A percentile compares a stretch with the other conserved stretches of the same genome.
phyloP scores from a whole-genome alignment of 257 asterid species.

The Schizonepeta tenuifolia region DNA sequence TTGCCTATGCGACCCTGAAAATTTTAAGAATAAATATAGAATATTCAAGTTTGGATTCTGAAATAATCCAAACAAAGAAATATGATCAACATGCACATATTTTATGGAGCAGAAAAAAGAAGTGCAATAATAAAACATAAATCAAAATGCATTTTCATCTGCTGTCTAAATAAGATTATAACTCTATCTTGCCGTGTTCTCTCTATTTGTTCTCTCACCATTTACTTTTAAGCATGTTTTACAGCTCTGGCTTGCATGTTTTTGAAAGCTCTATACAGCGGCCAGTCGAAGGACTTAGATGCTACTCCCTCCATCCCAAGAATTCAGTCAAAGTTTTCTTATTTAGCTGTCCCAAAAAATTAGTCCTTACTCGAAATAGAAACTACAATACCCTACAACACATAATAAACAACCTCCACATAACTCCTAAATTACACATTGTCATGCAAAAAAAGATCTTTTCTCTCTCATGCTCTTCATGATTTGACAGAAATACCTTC shows the following conservation, averaged over 20 bases:
- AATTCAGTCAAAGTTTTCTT: no score
- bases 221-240: background rate
- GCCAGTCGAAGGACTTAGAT: background rate
- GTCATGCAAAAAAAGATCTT: no score
- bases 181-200: background rate
- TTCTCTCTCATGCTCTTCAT: no score
- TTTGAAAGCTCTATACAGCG: background rate
- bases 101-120: background rate
- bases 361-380: no score
- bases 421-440: no score
- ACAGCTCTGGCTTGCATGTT: background rate
- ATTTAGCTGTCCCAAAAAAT: no score
- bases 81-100: constrained; percentile 9
- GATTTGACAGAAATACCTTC: no score
- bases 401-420: no score
- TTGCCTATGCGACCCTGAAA: constrained; percentile 84
- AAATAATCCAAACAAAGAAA: constrained; percentile 17
- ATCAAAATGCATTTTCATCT: constrained; percentile 8
- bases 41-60: background rate
- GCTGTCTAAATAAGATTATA: background rate
- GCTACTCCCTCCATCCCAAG: no score
- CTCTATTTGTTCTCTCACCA: background rate
- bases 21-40: constrained; percentile 15
- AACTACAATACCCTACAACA: no score
- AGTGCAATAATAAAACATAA: background rate